Conservation (phyloP, 2,329 filamentous ascomycete genomes). For the Sphaerulina populicola region DNA sequence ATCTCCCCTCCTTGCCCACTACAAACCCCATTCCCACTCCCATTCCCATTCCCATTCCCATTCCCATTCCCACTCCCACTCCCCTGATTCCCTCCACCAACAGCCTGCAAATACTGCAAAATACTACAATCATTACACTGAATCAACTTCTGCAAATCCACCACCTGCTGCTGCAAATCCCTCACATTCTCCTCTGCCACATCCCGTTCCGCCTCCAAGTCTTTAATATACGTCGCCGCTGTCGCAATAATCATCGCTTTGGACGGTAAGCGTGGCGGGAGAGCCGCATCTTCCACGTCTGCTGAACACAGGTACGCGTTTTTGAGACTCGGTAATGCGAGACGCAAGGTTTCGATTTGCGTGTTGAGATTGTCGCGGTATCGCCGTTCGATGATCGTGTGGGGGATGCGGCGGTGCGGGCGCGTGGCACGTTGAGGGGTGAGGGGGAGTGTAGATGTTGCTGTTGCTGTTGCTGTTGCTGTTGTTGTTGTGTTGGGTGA, state of each 20-base stretch:
- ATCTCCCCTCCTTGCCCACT: background rate
- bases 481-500: slow-evolving; percentile 5
- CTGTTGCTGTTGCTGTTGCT: background rate
- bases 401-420: slow-evolving; percentile 25
- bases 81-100: background rate
- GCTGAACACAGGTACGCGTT: slow-evolving; percentile 33
- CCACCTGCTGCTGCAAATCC: slow-evolving; percentile 34
- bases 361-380: slow-evolving; percentile 43
- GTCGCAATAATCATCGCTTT: slow-evolving; percentile 43
- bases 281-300: slow-evolving; percentile 39
- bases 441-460: background rate
- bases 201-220: slow-evolving; percentile 39
- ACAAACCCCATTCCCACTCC: too few species aligned
- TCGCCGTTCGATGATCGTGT: slow-evolving; percentile 42
- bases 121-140: slow-evolving; percentile 40
- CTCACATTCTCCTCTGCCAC: slow-evolving; percentile 35
- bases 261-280: slow-evolving; percentile 35
- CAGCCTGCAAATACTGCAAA: slow-evolving; percentile 21
- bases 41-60: too few species aligned
- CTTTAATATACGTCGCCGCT: slow-evolving; percentile 41
- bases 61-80: background rate
- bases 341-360: slow-evolving; percentile 38
- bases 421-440: slow-evolving; percentile 13
- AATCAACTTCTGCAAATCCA: slow-evolving; percentile 39
- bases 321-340: slow-evolving; percentile 36